Percentiles rank a stretch among this genome's conserved stretches.
These are phyloP conservation scores for Pogostemon cablin DNA, from an alignment of 257 asterid genomes.

Conservation along the genomic window DNA sequence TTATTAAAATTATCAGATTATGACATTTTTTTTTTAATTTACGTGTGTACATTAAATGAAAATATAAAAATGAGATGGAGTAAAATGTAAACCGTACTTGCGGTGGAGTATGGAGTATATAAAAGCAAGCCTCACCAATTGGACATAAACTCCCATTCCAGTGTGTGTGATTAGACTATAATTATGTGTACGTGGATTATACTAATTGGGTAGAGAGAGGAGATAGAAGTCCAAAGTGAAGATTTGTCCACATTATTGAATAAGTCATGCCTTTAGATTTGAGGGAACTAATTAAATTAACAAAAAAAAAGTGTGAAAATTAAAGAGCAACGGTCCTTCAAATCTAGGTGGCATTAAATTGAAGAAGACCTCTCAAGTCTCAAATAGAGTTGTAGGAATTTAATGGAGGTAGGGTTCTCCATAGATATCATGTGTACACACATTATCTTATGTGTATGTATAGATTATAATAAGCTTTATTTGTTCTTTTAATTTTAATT, in stretches of 20 bases:
- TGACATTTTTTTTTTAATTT: no score
- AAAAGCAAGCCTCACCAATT: no score
- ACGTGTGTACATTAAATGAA: no score
- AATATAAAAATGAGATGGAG: no score
- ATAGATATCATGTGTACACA: not conserved
- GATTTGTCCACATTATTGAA: slow-evolving; percentile 32
- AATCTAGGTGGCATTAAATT: slow-evolving; percentile 28
- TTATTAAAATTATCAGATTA: no score
- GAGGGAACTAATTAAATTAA: not conserved
- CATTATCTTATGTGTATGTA: not conserved
- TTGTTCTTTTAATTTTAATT: no score
- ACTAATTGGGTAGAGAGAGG: not conserved
- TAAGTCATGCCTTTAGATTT: not conserved
- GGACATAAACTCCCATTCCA: no score
- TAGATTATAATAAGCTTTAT: no score
- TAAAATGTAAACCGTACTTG: no score
- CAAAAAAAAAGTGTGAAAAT: not conserved
- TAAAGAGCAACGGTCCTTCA: slow-evolving; percentile 12
- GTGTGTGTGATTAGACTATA: no score
- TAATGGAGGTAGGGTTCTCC: slow-evolving; percentile 13
- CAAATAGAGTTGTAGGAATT: not conserved
- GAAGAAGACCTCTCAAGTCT: slow-evolving; percentile 4
- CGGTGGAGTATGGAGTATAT: no score
- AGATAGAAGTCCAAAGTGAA: slow-evolving; percentile 20
- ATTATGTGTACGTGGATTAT: not conserved